Percentiles rank a stretch among this genome's conserved stretches.
Evolutionary conservation across 2,329 filamentous ascomycete genomes (phyloP).

Genomic region (Colletotrichum agaves): DNA sequence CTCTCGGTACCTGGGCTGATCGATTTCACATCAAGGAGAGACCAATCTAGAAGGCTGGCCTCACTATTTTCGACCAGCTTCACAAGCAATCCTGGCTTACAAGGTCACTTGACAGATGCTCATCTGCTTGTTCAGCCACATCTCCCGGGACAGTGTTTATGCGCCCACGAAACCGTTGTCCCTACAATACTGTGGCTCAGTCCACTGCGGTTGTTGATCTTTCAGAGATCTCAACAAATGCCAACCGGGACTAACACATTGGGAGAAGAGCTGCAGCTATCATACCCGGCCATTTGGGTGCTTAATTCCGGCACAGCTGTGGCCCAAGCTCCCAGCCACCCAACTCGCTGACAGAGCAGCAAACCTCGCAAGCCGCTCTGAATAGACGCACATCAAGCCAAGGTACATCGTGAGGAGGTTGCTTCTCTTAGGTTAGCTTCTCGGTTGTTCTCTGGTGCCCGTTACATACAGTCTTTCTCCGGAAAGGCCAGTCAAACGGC

Average conservation of each 20-base stretch:
- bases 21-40: not conserved
- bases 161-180: too few species aligned
- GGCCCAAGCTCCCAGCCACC: conserved; percentile 17
- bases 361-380: not conserved
- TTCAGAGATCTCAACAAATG: not conserved
- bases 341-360: not conserved
- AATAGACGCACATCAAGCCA: not conserved
- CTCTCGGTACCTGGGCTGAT: conserved; percentile 11
- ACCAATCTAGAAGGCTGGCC: too few species aligned
- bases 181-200: too few species aligned
- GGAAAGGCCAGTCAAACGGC: not conserved
- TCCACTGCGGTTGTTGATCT: too few species aligned
- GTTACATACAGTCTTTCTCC: conserved; percentile 6
- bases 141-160: too few species aligned
- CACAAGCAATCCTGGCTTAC: not conserved
- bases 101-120: not conserved
- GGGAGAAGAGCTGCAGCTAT: not conserved
- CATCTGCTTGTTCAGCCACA: not conserved
- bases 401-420: conserved; percentile 1
- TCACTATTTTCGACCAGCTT: too few species aligned
- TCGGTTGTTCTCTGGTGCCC: not conserved
- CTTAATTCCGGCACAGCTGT: not conserved
- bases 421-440: conserved; percentile 5
- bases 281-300: not conserved
- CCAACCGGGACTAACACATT: not conserved